Base-by-base conservation (phyloP, 805 yeast species). In the Kluyveromyces nonfermentans region DNA sequence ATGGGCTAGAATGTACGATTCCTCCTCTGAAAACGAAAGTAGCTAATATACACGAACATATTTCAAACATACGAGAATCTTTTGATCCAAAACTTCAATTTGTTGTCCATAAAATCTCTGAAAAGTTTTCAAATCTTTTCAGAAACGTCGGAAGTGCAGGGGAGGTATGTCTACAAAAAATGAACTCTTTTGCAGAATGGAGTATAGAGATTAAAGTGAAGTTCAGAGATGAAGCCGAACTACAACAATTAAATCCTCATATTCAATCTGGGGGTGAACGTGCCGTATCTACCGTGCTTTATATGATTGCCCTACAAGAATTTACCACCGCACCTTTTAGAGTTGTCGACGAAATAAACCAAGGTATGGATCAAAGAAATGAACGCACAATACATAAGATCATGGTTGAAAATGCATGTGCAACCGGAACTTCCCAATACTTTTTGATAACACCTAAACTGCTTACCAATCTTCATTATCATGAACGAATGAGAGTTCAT, bases 191-290 rank as follows among this genome's bases (percentile, higher is more conserved):
- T 56, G 67, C 73, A 16, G 80, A 86, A 40, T 93, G 98, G 98
- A 76, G 78, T 53, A 65, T 93, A 41, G 84, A 85, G 47, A 85
- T 94, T 36, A 60, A 78, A 60, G 97, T 93, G 7, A 80, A 86
- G 49, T 93, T 93, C 61, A 73, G 98, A 56, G 87, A 83, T 50
- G 76, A 72, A 39, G 78, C 88, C 14, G 78, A 73, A n/a, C 61
- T 84, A 46, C 79, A 80, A 49, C 75, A 76, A 16, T 70, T 93
- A 40, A 89, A 86, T 55, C 78, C 86, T n/a, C 87, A 83, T 46
- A 78, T 90, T 2, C 98, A 93, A 60, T 86, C 96, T 1, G 99
- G 99, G 45, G 99, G 99, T 41, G 99, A 93, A 63, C 77, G 96
- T 56, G 95, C 97, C 1, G 96, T 93, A 0, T 82, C 97, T 0